Evolutionary conservation across 495 filamentous ascomycete genomes (phyloP).

Genomic region (Pseudevernia furfuracea): DNA sequence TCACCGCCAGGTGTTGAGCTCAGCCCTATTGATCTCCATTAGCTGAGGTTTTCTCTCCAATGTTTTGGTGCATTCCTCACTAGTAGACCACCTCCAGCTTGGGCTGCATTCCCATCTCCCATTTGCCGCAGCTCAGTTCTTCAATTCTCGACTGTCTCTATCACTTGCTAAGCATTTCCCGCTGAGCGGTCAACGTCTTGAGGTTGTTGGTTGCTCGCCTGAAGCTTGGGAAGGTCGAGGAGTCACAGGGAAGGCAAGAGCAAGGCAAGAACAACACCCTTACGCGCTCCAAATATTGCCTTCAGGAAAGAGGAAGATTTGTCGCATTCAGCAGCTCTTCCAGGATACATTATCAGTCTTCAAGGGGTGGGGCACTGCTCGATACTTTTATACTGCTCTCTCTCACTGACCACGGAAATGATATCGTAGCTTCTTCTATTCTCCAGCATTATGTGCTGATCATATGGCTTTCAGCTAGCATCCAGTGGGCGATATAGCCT

Average conservation of each 20-base stretch:
- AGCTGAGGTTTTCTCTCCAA: not conserved
- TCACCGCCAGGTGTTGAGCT: not conserved
- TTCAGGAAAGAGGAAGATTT: not conserved
- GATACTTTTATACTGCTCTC: not conserved
- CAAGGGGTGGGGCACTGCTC: not conserved
- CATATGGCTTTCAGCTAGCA: slow-evolving; percentile 3
- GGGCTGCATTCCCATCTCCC: not conserved
- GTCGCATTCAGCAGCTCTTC: not conserved
- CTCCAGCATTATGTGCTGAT: not conserved
- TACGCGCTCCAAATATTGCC: not conserved
- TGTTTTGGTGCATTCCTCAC: slow-evolving; percentile 18
- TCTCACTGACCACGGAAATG: not conserved
- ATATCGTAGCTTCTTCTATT: not conserved
- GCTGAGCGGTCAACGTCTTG: not conserved
- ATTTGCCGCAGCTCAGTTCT: slow-evolving; percentile 5
- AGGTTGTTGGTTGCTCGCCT: not conserved
- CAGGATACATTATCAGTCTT: not conserved
- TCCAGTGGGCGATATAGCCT: not conserved
- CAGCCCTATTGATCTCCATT: slow-evolving; percentile 4
- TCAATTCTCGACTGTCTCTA: slow-evolving; percentile 7
- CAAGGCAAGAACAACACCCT: not conserved
- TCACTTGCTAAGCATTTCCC: not conserved
- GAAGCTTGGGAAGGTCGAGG: not conserved
- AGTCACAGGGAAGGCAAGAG: not conserved
- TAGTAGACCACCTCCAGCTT: not conserved